phyloP scores from a whole-genome alignment of 2,329 filamentous ascomycete species.

The Fusarium setosum region DNA sequence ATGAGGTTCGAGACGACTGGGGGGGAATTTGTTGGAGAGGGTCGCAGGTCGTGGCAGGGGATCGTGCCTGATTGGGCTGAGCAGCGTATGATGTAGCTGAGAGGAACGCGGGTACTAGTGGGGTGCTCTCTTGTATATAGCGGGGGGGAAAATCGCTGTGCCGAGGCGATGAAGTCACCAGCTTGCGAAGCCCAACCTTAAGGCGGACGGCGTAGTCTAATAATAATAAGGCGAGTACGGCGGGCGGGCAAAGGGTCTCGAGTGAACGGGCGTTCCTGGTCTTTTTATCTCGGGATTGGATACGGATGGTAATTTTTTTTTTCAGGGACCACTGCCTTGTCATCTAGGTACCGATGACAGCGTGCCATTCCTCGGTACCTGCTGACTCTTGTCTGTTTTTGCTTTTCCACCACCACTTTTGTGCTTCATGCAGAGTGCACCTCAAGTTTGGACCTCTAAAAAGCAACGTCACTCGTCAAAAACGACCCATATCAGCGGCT shows the following conservation, averaged over 20 bases:
- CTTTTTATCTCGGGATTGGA: not conserved
- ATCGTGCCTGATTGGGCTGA: slow-evolving; percentile 42
- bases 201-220: too few relatives aligned
- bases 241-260: not conserved
- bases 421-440: not conserved
- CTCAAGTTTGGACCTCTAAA: not conserved
- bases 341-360: slow-evolving; percentile 2
- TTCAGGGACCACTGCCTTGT: not conserved
- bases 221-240: not conserved
- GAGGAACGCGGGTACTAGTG: slow-evolving; percentile 24
- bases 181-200: not conserved
- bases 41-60: slow-evolving; percentile 32
- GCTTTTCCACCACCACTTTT: not conserved
- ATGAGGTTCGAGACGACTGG: slow-evolving; percentile 31
- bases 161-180: slow-evolving; percentile 27
- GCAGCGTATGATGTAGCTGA: slow-evolving; percentile 39
- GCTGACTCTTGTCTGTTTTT: not conserved
- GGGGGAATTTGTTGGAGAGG: slow-evolving; percentile 37
- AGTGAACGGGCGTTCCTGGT: not conserved
- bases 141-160: slow-evolving; percentile 20
- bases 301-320: not conserved
- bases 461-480: slow-evolving; percentile 14
- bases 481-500: slow-evolving; percentile 14
- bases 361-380: not conserved
- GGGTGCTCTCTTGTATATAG: slow-evolving; percentile 11